Evolutionary conservation across 495 filamentous ascomycete species (phyloP).

Genomic region (Aspergillus conjunctus): DNA sequence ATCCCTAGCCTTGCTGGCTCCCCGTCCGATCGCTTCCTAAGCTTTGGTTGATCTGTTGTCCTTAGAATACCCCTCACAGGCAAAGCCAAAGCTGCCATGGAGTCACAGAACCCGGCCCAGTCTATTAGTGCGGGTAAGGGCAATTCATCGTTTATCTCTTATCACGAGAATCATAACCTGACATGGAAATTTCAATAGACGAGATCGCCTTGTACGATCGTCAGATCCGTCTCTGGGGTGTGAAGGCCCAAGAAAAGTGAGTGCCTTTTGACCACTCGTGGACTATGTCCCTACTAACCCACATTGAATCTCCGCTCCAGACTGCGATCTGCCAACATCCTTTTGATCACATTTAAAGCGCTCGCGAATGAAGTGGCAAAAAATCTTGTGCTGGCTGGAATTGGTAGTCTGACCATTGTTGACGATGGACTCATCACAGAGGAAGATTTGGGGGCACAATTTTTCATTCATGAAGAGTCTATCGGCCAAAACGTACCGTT

Average conservation of each 20-base stretch:
- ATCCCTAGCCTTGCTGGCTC: background rate
- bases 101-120: slow-evolving; percentile 35
- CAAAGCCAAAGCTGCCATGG: slow-evolving; percentile 28
- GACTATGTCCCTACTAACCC: slow-evolving; percentile 1
- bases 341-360: slow-evolving; percentile 83
- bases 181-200: slow-evolving; percentile 52
- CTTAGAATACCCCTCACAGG: background rate
- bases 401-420: slow-evolving; percentile 86
- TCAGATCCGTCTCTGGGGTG: slow-evolving; percentile 97
- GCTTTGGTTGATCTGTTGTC: background rate
- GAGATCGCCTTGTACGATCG: slow-evolving; percentile 98
- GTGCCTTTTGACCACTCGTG: slow-evolving; percentile 9
- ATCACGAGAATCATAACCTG: background rate
- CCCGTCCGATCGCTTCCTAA: background rate
- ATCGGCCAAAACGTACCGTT: slow-evolving; percentile 72
- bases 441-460: slow-evolving; percentile 84
- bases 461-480: slow-evolving; percentile 74
- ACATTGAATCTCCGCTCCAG: slow-evolving; percentile 42
- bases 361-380: slow-evolving; percentile 96
- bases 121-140: slow-evolving; percentile 56
- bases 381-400: slow-evolving; percentile 94
- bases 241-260: slow-evolving; percentile 85
- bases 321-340: slow-evolving; percentile 86
- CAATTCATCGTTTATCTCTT: background rate
- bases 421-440: slow-evolving; percentile 78